Evolutionary conservation across 768 basidiomycete genomes (phyloP).

Genomic region (Termitomyces titanicus): DNA sequence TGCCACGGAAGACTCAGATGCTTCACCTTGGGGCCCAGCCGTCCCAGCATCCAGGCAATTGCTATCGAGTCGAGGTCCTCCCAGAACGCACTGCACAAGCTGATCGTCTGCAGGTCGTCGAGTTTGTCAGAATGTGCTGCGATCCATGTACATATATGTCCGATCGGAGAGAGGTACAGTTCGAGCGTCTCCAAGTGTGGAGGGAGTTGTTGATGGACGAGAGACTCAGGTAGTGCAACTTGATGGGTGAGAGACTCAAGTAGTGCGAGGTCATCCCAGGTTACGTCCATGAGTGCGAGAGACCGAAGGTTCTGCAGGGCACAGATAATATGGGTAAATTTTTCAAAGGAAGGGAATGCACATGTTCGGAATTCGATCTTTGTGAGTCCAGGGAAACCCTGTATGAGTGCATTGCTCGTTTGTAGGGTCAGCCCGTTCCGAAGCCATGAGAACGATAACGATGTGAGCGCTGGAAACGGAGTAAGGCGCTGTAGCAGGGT

Average conservation of each 20-base stretch:
- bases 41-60: conserved; percentile 20
- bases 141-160: conserved; percentile 18
- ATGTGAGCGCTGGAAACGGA: conserved; percentile 14
- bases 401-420: conserved; percentile 4
- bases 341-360: conserved; percentile 19
- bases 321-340: conserved; percentile 18
- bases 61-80: conserved; percentile 18
- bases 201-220: conserved; percentile 5
- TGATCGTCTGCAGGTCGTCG: conserved; percentile 10
- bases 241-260: conserved; percentile 5
- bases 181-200: conserved; percentile 17
- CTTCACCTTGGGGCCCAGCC: conserved; percentile 19
- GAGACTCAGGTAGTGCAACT: conserved; percentile 4
- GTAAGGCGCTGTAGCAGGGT: conserved; percentile 9
- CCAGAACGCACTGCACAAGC: conserved; percentile 18
- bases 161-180: conserved; percentile 17
- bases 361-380: conserved; percentile 23
- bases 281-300: conserved; percentile 20
- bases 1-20: conserved; percentile 22
- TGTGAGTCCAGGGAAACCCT: conserved; percentile 17
- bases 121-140: conserved; percentile 12
- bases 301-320: conserved; percentile 17
- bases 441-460: conserved; percentile 16
- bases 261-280: conserved; percentile 15
- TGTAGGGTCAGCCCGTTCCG: conserved; percentile 10